phyloP scores from a whole-genome alignment of 352 stramenopile genomes.

The Globisporangium radiosum region DNA sequence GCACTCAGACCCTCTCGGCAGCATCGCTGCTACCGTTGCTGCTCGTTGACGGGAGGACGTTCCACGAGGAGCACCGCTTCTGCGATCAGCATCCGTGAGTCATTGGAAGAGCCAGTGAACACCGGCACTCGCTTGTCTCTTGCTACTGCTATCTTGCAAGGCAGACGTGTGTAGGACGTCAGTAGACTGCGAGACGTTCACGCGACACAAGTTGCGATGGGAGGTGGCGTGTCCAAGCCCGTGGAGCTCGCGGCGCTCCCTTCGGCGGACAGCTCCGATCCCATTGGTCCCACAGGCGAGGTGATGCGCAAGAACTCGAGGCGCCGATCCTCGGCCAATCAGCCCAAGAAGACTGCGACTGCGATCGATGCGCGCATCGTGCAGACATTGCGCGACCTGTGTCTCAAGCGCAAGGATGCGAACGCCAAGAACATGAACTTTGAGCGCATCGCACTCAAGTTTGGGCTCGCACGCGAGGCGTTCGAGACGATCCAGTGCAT shows the following conservation, averaged over 20 bases:
- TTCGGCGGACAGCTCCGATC: not conserved
- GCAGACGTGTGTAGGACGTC: too few relatives aligned
- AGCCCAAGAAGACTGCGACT: conserved; percentile 28
- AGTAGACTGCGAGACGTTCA: too few relatives aligned
- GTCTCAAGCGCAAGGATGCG: conserved; percentile 35
- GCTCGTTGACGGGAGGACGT: too few relatives aligned
- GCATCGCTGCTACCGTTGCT: too few relatives aligned
- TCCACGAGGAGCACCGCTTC: too few relatives aligned
- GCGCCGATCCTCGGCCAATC: conserved; percentile 7
- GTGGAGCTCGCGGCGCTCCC: conserved; percentile 1
- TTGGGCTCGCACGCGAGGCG: conserved; percentile 47
- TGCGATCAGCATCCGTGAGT: too few relatives aligned
- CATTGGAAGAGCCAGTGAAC: too few relatives aligned
- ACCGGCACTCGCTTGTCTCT: too few relatives aligned
- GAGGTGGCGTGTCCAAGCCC: conserved; percentile 27
- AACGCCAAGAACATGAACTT: conserved; percentile 59
- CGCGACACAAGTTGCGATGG: conserved; percentile 16
- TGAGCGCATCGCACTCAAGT: conserved; percentile 74
- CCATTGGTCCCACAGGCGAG: not conserved
- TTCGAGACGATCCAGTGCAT: conserved; percentile 64
- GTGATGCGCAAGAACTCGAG: not conserved
- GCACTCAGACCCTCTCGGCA: too few relatives aligned
- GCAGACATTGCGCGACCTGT: conserved; percentile 53
- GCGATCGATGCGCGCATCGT: conserved; percentile 65
- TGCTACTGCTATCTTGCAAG: too few relatives aligned